Base-by-base conservation (phyloP, 2,329 filamentous ascomycete species). In the Elsinoe necatrix region DNA sequence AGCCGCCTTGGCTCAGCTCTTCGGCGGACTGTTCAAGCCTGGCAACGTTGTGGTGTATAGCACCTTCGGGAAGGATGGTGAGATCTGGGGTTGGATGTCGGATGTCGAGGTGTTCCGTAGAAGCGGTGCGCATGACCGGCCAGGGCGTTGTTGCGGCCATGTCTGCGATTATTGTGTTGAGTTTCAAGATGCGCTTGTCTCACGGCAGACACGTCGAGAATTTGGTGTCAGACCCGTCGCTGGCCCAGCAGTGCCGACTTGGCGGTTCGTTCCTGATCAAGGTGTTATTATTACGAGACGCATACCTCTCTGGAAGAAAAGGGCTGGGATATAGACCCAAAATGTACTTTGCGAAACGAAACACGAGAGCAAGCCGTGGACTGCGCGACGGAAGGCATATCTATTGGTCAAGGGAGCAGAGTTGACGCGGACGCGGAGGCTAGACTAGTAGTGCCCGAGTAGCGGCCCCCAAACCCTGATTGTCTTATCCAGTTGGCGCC, bases 1-100 rank as follows among this genome's bases (percentile, higher is more conserved):
- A 87, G 47, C 77, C 78, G 57, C 83, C 84, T 73, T 81, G 80
- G 63, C 85, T 87, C 69, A 91, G 76, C 61, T 83, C 80, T 70
- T 90, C 86, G 50, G 87, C 87, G 9, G 83, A 85, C 62, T 85
- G 83, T 70, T 92, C 87, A 60, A 91, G 80, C 51, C 84, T 81
- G 62, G 84, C 82, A 60, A 91, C 83, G 72, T 86, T 89, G 16
- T 79, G 72, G 66, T 43, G 18, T 16, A 56, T 54, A 1, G 57
- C 50, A n/a, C 55, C 55, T 23, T 58, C 54, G n/a, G 54, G 55
- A 21, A 58, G 43, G 20, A 54, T 55, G 20, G 57, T 56, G 11
- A 57, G 54, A 6, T 57, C 59, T 50, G 59, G 59, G 7, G 47
- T 50, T 16, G 59, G 59, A 20, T 57, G 55, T 29, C 54, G 57